Evolutionary conservation across 805 yeast species (phyloP).

Genomic region (Myxozyma lipomycoides): DNA sequence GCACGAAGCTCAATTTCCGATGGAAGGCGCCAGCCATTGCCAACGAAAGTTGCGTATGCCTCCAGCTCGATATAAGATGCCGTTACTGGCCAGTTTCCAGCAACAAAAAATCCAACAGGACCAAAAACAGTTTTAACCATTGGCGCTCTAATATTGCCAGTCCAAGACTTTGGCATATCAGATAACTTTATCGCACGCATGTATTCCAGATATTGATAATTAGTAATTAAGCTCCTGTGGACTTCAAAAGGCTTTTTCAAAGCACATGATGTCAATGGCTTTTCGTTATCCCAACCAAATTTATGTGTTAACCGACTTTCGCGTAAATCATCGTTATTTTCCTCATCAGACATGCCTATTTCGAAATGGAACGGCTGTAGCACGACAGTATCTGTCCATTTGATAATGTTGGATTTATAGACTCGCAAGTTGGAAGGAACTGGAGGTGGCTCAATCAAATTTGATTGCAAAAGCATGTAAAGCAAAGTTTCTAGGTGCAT

Average conservation of each 20-base stretch:
- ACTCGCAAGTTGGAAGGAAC: conserved; percentile 3
- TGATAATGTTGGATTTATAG: neutral
- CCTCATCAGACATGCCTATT: conserved; percentile 19
- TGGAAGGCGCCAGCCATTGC: conserved; percentile 27
- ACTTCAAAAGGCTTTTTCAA: conserved; percentile 12
- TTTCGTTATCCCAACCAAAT: conserved; percentile 30
- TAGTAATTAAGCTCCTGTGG: conserved; percentile 22
- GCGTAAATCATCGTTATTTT: conserved; percentile 2
- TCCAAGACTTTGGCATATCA: conserved; percentile 23
- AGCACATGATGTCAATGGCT: conserved; percentile 11
- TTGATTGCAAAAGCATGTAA: conserved; percentile 28
- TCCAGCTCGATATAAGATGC: conserved; percentile 26
- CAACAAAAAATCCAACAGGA: conserved; percentile 1
- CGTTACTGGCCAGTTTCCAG: conserved; percentile 26
- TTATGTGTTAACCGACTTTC: neutral
- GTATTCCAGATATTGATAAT: conserved; percentile 19
- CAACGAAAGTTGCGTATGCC: conserved; percentile 14
- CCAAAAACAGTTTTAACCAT: conserved; percentile 27
- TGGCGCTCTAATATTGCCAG: conserved; percentile 9
- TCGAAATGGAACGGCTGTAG: neutral
- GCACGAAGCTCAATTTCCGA: conserved; percentile 24
- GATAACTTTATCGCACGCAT: conserved; percentile 1
- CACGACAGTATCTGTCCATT: neutral
- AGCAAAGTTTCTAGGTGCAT: conserved; percentile 31
- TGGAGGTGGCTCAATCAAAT: conserved; percentile 15